Percentiles rank a stretch among this genome's conserved stretches.
Conservation (phyloP, 2,329 filamentous ascomycete genomes). For the Colletotrichum gigasporum region DNA sequence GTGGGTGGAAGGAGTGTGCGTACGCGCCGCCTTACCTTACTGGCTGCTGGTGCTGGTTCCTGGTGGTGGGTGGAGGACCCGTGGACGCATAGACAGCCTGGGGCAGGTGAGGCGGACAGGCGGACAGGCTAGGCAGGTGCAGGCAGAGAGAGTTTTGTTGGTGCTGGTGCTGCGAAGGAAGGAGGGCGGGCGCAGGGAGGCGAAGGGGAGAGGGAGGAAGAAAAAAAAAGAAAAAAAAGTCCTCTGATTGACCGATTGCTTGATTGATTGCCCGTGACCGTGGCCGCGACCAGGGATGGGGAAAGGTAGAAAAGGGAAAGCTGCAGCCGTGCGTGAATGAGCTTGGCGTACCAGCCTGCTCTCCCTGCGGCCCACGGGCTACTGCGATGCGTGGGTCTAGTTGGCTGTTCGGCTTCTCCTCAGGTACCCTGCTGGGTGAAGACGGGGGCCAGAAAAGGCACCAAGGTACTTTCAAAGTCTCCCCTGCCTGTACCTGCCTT, state of each 20-base stretch:
- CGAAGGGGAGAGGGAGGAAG: neutral
- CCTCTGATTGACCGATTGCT: neutral
- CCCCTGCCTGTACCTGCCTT: neutral
- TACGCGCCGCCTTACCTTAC: neutral
- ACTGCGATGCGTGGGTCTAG: too few relatives aligned
- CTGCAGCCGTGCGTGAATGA: neutral
- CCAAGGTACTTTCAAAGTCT: too few relatives aligned
- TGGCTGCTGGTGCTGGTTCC: neutral
- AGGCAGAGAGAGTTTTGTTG: neutral
- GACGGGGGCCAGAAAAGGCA: too few relatives aligned
- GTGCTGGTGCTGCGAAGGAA: neutral
- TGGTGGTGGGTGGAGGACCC: neutral
- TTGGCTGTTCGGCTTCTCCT: too few relatives aligned
- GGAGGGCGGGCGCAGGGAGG: neutral
- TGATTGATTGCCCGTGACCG: neutral
- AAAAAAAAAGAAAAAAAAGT: neutral
- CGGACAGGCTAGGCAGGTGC: neutral
- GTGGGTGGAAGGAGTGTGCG: neutral
- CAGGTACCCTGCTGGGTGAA: too few relatives aligned
- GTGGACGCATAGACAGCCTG: neutral
- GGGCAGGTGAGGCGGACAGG: neutral
- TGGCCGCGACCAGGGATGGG: neutral
- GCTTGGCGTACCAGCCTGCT: neutral
- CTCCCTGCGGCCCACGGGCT: neutral
- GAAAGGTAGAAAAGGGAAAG: constrained; percentile 2